Evolutionary conservation across 2,329 filamentous ascomycete species (phyloP).

Genomic region (Aureobasidium sp.): DNA sequence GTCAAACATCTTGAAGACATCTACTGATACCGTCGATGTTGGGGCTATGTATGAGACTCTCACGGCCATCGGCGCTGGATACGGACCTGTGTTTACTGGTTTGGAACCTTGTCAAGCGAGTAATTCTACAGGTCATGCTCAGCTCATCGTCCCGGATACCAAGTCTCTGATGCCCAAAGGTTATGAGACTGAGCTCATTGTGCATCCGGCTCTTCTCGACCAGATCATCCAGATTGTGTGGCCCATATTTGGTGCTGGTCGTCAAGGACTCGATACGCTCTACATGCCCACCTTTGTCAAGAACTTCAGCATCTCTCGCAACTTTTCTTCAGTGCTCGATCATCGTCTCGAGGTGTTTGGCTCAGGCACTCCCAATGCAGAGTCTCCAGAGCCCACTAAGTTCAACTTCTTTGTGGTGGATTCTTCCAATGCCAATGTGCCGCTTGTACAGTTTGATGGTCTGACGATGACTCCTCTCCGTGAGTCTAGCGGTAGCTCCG

Average conservation of each 20-base stretch:
- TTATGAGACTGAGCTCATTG: slow-evolving; percentile 5
- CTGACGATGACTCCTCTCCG: slow-evolving; percentile 6
- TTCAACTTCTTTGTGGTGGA: slow-evolving; percentile 6
- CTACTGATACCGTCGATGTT: background rate
- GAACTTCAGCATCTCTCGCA: slow-evolving; percentile 8
- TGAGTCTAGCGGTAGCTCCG: background rate
- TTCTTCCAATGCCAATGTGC: background rate
- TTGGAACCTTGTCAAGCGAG: slow-evolving; percentile 1
- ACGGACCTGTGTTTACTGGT: slow-evolving; percentile 1
- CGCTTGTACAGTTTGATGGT: background rate
- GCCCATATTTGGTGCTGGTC: slow-evolving; percentile 4
- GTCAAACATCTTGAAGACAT: background rate
- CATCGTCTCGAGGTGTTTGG: background rate
- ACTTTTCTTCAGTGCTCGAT: background rate
- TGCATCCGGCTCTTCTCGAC: background rate
- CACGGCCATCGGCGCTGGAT: background rate
- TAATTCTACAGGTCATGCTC: background rate
- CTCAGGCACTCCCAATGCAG: background rate
- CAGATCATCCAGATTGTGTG: slow-evolving; percentile 10
- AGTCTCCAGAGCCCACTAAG: slow-evolving; percentile 1
- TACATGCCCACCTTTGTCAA: slow-evolving; percentile 9
- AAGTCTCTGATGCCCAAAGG: slow-evolving; percentile 4
- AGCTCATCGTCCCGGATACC: slow-evolving; percentile 3
- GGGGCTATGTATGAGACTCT: background rate
- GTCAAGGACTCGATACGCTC: background rate